Base-by-base conservation (phyloP, 305 asterid genomes). In the Solanum aculeatissimum region DNA sequence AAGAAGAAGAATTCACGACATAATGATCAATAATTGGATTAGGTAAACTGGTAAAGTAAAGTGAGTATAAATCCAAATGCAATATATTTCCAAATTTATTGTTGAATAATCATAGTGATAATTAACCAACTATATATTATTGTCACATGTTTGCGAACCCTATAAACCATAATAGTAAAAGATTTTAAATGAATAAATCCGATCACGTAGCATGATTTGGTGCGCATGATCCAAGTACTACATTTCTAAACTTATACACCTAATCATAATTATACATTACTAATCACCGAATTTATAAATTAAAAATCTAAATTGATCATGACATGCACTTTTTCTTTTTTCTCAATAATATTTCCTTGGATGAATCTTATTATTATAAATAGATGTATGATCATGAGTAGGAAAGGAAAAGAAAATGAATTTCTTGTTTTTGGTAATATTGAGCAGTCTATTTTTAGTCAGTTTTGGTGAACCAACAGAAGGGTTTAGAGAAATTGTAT, bases 381-480 rank as follows among this genome's bases (percentile, higher is more conserved):
- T 47, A 47, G 49, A 8, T 2, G 3, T 43, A 43, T 43, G 47
- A 43, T 43, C 47, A 43, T 43, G 15, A 16, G 23, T 18, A 54
- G 9, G 10, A 16, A 54, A 18, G 3, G 19, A 16, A 6, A 55
- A 9, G n/a, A 55, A 55, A 55, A 55, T 15, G 57, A 47, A 47
- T 11, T 47, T 10, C 53, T 47, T 45, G 1, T 45, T 45, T 13
- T 10, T n/a, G 6, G 19, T 54, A 57, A 57, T 57, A 43, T 32
- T 71, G 7, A 19, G 47, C 14, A 49, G 6, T 14, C 13, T 27
- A 65, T 62, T 49, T 25, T 23, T 83, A 12, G 29, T 72, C 0
- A 49, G 75, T 70, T 43, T 21, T 58, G 81, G 71, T 65, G 92
- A 90, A 87, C 92, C 91, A 1, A 90, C 90, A 5, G 87, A 86